Percentiles rank a stretch among this genome's conserved stretches.
Conservation (phyloP, 2,329 filamentous ascomycete genomes). For the Ophiocordyceps polyrhachis-furcata region DNA sequence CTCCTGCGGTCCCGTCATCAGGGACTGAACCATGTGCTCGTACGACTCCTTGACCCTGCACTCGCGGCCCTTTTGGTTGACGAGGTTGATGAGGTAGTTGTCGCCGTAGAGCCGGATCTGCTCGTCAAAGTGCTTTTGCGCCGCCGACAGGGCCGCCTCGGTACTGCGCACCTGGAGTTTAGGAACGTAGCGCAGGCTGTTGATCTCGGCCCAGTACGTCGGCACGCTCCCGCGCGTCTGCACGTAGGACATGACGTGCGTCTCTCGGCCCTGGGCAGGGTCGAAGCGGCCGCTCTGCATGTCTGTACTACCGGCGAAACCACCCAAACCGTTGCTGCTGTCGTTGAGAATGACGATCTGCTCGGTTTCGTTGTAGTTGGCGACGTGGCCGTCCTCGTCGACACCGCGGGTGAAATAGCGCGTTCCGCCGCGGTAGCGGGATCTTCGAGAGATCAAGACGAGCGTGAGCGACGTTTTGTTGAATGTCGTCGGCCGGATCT, state of each 20-base stretch:
- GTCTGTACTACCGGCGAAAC: constrained; percentile 59
- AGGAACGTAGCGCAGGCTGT: constrained; percentile 78
- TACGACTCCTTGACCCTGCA: constrained; percentile 80
- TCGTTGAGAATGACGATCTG: constrained; percentile 86
- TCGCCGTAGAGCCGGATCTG: constrained; percentile 89
- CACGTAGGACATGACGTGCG: constrained; percentile 83
- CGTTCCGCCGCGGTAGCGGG: constrained; percentile 74
- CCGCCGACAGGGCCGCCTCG: constrained; percentile 61
- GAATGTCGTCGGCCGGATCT: constrained; percentile 71
- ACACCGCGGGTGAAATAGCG: constrained; percentile 89
- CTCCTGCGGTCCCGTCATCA: constrained; percentile 53
- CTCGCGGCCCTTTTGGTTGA: constrained; percentile 91
- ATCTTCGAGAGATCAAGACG: constrained; percentile 72
- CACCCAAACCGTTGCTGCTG: constrained; percentile 50
- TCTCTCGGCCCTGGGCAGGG: constrained; percentile 45
- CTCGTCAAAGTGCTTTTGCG: constrained; percentile 76
- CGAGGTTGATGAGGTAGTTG: constrained; percentile 91
- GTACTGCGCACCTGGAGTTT: constrained; percentile 75
- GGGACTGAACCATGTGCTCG: constrained; percentile 66
- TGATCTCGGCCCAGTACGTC: constrained; percentile 91
- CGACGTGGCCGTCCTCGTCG: constrained; percentile 85
- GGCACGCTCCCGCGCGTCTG: constrained; percentile 94
- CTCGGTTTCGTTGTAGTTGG: constrained; percentile 98
- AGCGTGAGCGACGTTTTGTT: constrained; percentile 74
- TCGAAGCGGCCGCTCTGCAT: constrained; percentile 56